Evolutionary conservation across 805 yeast species (phyloP).

Genomic region (Candida chauliodis): DNA sequence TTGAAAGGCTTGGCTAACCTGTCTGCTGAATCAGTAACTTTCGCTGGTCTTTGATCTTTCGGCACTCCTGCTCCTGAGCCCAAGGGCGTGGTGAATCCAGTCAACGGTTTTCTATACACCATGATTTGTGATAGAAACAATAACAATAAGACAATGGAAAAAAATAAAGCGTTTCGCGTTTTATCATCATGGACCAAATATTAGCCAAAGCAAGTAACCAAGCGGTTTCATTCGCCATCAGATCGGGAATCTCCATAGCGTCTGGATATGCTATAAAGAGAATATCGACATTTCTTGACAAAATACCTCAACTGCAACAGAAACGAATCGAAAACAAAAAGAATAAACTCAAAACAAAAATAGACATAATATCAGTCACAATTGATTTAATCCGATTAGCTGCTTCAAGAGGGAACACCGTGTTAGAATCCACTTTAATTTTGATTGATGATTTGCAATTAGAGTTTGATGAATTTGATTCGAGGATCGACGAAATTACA

Average conservation of each 20-base stretch:
- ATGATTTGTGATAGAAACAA: too few relatives aligned
- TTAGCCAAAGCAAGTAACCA: conserved; percentile 64
- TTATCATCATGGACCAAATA: conserved; percentile 38
- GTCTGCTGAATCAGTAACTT: conserved; percentile 48
- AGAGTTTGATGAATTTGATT: conserved; percentile 58
- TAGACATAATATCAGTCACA: conserved; percentile 59
- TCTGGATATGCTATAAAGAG: conserved; percentile 69
- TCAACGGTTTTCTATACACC: conserved; percentile 32
- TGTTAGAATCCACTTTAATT: conserved; percentile 50
- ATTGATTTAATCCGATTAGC: conserved; percentile 64
- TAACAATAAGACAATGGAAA: too few relatives aligned
- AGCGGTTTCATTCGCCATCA: conserved; percentile 74
- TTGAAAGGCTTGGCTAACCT: conserved; percentile 65
- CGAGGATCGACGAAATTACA: conserved; percentile 39
- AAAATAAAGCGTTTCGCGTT: too few relatives aligned
- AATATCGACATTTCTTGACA: conserved; percentile 52
- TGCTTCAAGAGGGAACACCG: conserved; percentile 60
- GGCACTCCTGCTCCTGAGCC: conserved; percentile 73
- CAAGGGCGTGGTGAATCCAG: conserved; percentile 41
- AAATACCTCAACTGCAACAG: conserved; percentile 53
- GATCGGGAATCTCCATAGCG: conserved; percentile 73
- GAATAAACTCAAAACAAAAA: conserved; percentile 50
- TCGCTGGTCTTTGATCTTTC: conserved; percentile 51
- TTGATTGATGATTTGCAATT: conserved; percentile 52
- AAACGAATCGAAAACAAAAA: conserved; percentile 38